Conservation (phyloP, 805 yeast species). For the Lipomyces mesembrius region DNA sequence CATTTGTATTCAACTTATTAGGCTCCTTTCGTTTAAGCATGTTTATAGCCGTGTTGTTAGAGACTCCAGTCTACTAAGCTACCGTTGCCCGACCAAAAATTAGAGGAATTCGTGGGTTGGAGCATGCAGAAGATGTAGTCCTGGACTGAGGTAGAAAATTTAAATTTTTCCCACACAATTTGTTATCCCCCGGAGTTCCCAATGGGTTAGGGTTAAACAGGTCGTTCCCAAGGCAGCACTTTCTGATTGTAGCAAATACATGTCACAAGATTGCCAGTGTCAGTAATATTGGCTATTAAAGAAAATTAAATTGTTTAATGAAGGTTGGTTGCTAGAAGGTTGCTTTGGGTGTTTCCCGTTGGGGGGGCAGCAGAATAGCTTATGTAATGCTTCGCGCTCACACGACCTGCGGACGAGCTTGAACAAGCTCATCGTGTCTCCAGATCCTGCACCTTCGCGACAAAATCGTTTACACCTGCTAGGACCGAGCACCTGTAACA, state of each 20-base stretch:
- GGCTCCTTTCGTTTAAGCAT: not conserved
- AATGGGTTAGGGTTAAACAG: no score
- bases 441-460: not conserved
- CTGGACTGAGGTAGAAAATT: no score
- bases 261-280: no score
- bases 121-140: not conserved
- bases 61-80: not conserved
- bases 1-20: not conserved
- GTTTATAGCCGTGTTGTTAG: not conserved
- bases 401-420: no score
- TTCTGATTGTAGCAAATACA: not conserved
- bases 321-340: not conserved
- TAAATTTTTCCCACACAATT: not conserved
- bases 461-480: not conserved
- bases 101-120: not conserved
- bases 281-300: not conserved
- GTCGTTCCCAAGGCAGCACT: no score
- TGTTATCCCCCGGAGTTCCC: no score
- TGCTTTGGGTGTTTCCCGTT: no score
- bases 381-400: no score
- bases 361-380: no score
- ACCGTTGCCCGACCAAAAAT: not conserved
- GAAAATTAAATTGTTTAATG: not conserved
- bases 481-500: not conserved
- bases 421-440: no score